A percentile compares a stretch with the other conserved stretches of the same genome.
These are phyloP conservation scores for Calycina marina DNA, from an alignment of 2,329 filamentous ascomycete species.

Conservation along the genomic window DNA sequence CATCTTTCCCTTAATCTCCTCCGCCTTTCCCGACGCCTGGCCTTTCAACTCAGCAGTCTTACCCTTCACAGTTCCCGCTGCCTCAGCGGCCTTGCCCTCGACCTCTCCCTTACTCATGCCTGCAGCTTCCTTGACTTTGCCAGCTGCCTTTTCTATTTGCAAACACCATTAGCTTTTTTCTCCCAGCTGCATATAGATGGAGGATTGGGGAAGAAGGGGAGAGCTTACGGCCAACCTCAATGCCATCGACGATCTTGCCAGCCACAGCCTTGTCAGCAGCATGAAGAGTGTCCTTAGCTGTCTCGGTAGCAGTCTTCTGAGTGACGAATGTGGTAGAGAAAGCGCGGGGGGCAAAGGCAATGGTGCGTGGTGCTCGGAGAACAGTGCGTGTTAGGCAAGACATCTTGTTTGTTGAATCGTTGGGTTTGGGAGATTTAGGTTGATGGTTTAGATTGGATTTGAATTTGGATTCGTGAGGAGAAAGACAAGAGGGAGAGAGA, in stretches of 20 bases:
- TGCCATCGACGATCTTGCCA: conserved; percentile 46
- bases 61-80: conserved; percentile 23
- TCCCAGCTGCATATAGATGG: background rate
- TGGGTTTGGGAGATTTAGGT: background rate
- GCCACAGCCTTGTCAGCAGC: conserved; percentile 43
- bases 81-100: conserved; percentile 27
- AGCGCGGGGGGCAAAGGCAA: conserved; percentile 26
- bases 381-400: conserved; percentile 36
- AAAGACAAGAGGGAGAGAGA: background rate
- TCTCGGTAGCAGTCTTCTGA: conserved; percentile 36
- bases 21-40: conserved; percentile 15
- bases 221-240: conserved; percentile 40
- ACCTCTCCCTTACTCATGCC: conserved; percentile 24
- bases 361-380: conserved; percentile 19
- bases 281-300: conserved; percentile 45
- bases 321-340: conserved; percentile 34
- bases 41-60: conserved; percentile 29
- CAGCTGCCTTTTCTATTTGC: conserved; percentile 20
- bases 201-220: background rate
- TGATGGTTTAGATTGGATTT: background rate
- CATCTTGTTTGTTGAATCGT: conserved; percentile 30
- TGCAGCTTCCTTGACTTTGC: conserved; percentile 32
- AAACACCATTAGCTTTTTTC: background rate
- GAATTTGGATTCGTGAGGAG: background rate
- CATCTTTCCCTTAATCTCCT: conserved; percentile 1